Base-by-base conservation (phyloP, 768 basidiomycete genomes). In the Boletellus sp. region DNA sequence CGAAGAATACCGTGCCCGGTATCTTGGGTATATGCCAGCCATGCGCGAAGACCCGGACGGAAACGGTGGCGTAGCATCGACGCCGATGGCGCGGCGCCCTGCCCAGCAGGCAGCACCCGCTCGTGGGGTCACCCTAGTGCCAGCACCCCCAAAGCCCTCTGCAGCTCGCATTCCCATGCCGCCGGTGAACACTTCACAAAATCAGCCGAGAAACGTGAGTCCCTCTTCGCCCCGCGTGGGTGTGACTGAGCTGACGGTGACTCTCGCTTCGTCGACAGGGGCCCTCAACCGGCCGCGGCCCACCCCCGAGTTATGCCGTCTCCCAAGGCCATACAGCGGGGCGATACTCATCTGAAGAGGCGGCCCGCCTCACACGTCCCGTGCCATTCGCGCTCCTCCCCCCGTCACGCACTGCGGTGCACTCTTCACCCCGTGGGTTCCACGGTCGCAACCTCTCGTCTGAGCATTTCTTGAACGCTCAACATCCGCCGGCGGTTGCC, bases 351-450 rank as follows among this genome's bases (percentile, higher is more conserved):
- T 70, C 68, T 2, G 42, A 52, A 16, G 71, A 70, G 37, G 11
- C 61, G 12, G 37, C 50, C 15, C 55, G 42, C 26, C 52, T 55
- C 15, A 32, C 45, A 16, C 60, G 54, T 9, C 52, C 60, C 7
- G 67, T 69, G 45, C 64, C 66, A 23, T 61, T 65, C 15, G 62
- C 66, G 63, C 47, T 70, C 28, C 70, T 73, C 54, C 75, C 74
- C 4, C 62, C 63, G 2, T 55, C 72, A 12, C 68, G 72, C 24
- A 66, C 64, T 3, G 71, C 68, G 5, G 72, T 70, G 10, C 69
- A 71, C 26, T 42, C 47, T 19, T 54, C 55, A 24, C 56, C 55
- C 8, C 59, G 37, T 19, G 20, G 23, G 11, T 47, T 53, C 23
- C 63, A 67, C 31, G 59, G 48, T 6, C 67, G 59, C 20, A 54